Conservation (phyloP, 148 eudicot species). For the Fallopia convolvulus region DNA sequence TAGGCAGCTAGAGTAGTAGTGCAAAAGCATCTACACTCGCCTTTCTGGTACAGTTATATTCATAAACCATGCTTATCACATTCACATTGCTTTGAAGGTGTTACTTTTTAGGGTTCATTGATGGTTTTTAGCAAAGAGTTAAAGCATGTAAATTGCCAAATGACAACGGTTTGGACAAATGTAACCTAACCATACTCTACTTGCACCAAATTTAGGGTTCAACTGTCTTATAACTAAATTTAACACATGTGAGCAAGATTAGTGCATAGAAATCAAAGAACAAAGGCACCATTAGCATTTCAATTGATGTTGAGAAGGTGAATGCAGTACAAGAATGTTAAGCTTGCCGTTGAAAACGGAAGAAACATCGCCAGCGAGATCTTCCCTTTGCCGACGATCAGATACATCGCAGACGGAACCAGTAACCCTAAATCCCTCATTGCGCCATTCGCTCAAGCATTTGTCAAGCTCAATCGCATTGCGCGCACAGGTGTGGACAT, state of each 20-base stretch:
- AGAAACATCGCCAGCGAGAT: constrained; percentile 33
- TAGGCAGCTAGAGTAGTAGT: not conserved
- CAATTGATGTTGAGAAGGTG: not conserved
- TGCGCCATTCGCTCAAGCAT: constrained; percentile 47
- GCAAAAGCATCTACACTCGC: not conserved
- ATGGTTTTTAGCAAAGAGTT: too few relatives aligned
- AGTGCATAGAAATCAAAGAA: too few relatives aligned
- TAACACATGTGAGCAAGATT: too few relatives aligned
- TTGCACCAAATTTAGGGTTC: too few relatives aligned
- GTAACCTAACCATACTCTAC: too few relatives aligned
- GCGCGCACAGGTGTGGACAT: constrained; percentile 62
- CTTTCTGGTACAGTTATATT: not conserved
- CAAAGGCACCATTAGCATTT: not conserved
- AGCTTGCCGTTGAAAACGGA: constrained; percentile 51
- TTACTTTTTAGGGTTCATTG: not conserved
- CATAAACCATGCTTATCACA: not conserved
- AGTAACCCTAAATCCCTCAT: constrained; percentile 36
- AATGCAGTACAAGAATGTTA: constrained; percentile 43
- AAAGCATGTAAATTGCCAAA: too few relatives aligned
- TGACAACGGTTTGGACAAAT: too few relatives aligned
- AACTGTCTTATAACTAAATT: too few relatives aligned
- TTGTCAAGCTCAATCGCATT: constrained; percentile 32
- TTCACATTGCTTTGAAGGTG: too few relatives aligned
- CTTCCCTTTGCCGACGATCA: constrained; percentile 32
- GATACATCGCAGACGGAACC: constrained; percentile 70